These are phyloP conservation scores for Cercospora sp. DNA, from an alignment of 2,329 filamentous ascomycete species.

Conservation along the genomic window DNA sequence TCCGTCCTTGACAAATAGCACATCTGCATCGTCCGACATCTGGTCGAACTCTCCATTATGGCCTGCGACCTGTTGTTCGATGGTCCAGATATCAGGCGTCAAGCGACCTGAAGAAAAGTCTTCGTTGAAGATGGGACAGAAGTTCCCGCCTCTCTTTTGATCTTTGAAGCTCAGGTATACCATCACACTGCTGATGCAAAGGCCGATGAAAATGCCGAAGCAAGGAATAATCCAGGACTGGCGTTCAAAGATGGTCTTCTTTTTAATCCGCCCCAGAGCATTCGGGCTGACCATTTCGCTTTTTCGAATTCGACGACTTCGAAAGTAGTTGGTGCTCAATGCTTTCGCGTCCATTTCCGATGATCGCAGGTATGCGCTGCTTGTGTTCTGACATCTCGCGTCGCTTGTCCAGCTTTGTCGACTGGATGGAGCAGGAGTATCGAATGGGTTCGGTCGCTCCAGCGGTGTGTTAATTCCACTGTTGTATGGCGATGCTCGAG, in stretches of 20 bases:
- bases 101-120: constrained; percentile 57
- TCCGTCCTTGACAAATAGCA: constrained; percentile 70
- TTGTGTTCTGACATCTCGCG: not conserved
- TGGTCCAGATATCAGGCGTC: constrained; percentile 65
- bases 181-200: constrained; percentile 56
- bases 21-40: constrained; percentile 71
- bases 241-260: constrained; percentile 1
- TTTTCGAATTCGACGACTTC: not conserved
- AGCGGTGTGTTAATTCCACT: constrained; percentile 2
- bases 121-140: constrained; percentile 68
- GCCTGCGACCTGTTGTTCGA: constrained; percentile 72
- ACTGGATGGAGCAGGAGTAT: constrained; percentile 1
- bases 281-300: not conserved
- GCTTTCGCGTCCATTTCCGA: not conserved
- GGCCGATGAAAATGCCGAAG: constrained; percentile 67
- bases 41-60: constrained; percentile 80
- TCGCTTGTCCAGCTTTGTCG: not conserved
- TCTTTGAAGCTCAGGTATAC: constrained; percentile 76
- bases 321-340: not conserved
- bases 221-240: constrained; percentile 63
- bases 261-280: not conserved
- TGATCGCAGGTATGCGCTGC: not conserved
- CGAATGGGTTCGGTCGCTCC: constrained; percentile 1
- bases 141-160: constrained; percentile 67
- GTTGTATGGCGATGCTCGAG: not conserved